Percentiles rank a stretch among this genome's conserved stretches.
phyloP scores from a whole-genome alignment of 495 filamentous ascomycete genomes.

The Hypoxylon lienhwacheense region DNA sequence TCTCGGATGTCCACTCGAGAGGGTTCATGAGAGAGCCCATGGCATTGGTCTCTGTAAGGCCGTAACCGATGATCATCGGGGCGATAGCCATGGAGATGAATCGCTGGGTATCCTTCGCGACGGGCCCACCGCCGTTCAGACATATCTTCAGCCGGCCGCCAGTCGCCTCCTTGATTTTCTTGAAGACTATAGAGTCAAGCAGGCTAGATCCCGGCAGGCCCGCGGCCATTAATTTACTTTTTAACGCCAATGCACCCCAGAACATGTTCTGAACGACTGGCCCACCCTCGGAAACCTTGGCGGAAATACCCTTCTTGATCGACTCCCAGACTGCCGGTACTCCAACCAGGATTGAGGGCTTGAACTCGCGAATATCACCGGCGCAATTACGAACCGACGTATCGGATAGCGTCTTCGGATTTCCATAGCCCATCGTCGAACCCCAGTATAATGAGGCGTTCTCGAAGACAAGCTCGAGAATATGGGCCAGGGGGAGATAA shows the following conservation, averaged over 20 bases:
- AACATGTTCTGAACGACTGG: constrained; percentile 79
- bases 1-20: constrained; percentile 79
- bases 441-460: constrained; percentile 92
- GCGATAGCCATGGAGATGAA: constrained; percentile 88
- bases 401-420: constrained; percentile 89
- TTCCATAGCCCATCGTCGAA: constrained; percentile 95
- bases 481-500: constrained; percentile 92
- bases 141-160: constrained; percentile 78
- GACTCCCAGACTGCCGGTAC: constrained; percentile 97
- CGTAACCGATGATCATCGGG: constrained; percentile 93
- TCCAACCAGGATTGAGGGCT: constrained; percentile 87
- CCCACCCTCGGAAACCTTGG: constrained; percentile 77
- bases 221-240: constrained; percentile 72
- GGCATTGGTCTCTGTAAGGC: constrained; percentile 90
- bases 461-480: constrained; percentile 97
- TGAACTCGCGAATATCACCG: constrained; percentile 93
- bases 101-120: constrained; percentile 81
- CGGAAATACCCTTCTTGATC: constrained; percentile 94
- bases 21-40: constrained; percentile 94
- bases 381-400: constrained; percentile 87
- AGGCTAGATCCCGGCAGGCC: constrained; percentile 75
- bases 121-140: constrained; percentile 85
- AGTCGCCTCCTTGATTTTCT: constrained; percentile 89
- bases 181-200: constrained; percentile 79
- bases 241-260: constrained; percentile 86